phyloP scores from a whole-genome alignment of 257 asterid genomes.

The Fraxinus americana region DNA sequence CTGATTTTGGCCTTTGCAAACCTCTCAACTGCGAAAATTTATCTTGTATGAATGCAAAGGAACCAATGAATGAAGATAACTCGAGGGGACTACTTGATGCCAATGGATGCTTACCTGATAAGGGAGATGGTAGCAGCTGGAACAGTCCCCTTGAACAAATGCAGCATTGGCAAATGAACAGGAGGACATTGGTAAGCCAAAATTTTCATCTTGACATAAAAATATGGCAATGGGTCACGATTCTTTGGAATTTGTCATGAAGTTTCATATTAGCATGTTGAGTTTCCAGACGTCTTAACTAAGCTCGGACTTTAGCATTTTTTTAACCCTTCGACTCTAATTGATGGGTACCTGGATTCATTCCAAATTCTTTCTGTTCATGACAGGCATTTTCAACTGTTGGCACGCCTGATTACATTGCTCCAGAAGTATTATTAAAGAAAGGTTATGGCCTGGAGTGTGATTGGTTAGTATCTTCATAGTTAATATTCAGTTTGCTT shows the following conservation, averaged over 20 bases:
- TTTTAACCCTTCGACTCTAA: not conserved
- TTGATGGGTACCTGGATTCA: not conserved
- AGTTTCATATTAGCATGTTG: not conserved
- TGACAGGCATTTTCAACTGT: conserved; percentile 91
- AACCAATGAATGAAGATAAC: conserved; percentile 20
- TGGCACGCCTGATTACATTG: conserved; percentile 95
- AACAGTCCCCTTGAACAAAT: conserved; percentile 49
- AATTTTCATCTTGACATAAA: not conserved
- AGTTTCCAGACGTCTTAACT: not conserved
- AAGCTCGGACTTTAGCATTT: not conserved
- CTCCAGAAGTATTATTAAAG: conserved; percentile 85
- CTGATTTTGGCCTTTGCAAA: conserved; percentile 90
- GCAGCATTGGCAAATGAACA: conserved; percentile 59
- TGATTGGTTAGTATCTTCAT: conserved; percentile 67
- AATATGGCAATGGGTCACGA: conserved; percentile 9
- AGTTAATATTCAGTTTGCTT: conserved; percentile 6
- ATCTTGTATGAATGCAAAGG: conserved; percentile 32
- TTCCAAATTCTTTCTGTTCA: not conserved
- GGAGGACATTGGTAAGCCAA: conserved; percentile 48
- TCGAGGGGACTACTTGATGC: conserved; percentile 9
- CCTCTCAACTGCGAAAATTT: conserved; percentile 51
- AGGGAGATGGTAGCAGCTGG: conserved; percentile 47
- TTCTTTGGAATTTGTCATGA: not conserved
- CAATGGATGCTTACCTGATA: conserved; percentile 37
- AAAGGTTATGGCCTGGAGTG: conserved; percentile 88